These are phyloP conservation scores for Blechomonas ayalai DNA, from an alignment of 208 protist genomes.

Conservation along the genomic window DNA sequence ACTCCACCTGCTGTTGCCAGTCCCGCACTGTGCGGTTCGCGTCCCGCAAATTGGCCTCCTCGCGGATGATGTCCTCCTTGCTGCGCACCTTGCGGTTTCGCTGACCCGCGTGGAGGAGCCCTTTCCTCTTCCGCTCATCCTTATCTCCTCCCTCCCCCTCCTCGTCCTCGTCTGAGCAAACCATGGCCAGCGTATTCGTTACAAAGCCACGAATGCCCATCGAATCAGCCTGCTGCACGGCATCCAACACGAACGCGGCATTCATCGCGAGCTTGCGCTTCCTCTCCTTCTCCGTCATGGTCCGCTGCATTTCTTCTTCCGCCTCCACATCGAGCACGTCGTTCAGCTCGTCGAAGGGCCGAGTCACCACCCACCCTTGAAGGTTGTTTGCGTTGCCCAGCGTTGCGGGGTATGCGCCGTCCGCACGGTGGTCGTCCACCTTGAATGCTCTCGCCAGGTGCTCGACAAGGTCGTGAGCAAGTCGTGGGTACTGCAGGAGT, in stretches of 20 bases:
- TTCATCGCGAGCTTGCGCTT: conserved; percentile 41
- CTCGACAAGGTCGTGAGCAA: conserved; percentile 77
- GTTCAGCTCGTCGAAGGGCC: conserved; percentile 72
- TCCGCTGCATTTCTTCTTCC: conserved; percentile 33
- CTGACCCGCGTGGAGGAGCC: conserved; percentile 58
- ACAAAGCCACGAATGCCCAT: conserved; percentile 82
- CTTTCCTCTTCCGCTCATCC: conserved; percentile 5
- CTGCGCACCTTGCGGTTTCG: conserved; percentile 63
- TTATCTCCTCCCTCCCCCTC: conserved; percentile 28
- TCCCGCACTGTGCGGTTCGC: conserved; percentile 42
- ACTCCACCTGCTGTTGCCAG: conserved; percentile 34
- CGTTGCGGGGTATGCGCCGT: conserved; percentile 31
- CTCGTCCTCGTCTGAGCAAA: conserved; percentile 49
- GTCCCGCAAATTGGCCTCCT: conserved; percentile 47
- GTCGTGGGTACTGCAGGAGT: conserved; percentile 33
- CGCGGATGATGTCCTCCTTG: conserved; percentile 75
- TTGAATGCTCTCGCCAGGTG: conserved; percentile 51
- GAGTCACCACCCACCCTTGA: conserved; percentile 59
- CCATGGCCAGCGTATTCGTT: conserved; percentile 40
- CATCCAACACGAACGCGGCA: conserved; percentile 64
- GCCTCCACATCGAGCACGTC: conserved; percentile 64
- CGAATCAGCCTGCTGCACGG: conserved; percentile 73
- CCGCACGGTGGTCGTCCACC: conserved; percentile 28
- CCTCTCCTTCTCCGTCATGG: conserved; percentile 56
- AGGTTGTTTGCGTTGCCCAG: conserved; percentile 76